A percentile compares a stretch with the other conserved stretches of the same genome.
Evolutionary conservation across 2,329 filamentous ascomycete species (phyloP).

Genomic region (Penicillium polonicum): DNA sequence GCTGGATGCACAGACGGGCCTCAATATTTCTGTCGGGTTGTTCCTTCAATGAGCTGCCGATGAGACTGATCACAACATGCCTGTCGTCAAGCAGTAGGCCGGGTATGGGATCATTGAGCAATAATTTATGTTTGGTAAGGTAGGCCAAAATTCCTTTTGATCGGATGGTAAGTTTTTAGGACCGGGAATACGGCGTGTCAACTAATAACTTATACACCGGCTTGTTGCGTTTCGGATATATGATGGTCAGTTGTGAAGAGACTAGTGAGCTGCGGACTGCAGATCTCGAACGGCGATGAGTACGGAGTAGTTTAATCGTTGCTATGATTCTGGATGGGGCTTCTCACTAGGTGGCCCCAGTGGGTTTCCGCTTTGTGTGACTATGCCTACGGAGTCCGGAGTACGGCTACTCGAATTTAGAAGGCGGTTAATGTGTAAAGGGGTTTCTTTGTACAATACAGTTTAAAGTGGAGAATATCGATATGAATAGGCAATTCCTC

Average conservation of each 20-base stretch:
- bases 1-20: constrained; percentile 42
- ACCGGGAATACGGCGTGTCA: constrained; percentile 31
- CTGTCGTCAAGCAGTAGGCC: constrained; percentile 35
- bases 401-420: constrained; percentile 14
- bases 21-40: constrained; percentile 40
- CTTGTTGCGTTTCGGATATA: constrained; percentile 45
- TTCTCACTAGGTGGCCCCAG: constrained; percentile 52
- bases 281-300: constrained; percentile 48
- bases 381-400: constrained; percentile 42
- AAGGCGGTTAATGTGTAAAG: constrained; percentile 11
- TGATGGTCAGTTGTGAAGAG: constrained; percentile 32
- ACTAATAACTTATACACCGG: constrained; percentile 42
- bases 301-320: constrained; percentile 42
- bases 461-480: background rate
- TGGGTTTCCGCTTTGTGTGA: constrained; percentile 56
- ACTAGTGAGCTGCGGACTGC: constrained; percentile 40
- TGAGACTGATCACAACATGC: constrained; percentile 28
- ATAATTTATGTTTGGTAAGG: constrained; percentile 49
- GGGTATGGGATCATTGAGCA: constrained; percentile 43
- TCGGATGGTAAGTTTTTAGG: constrained; percentile 49
- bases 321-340: constrained; percentile 58
- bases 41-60: constrained; percentile 33
- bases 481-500: background rate
- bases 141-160: constrained; percentile 35
- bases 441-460: background rate